These are phyloP conservation scores for Secale cereale DNA, from an alignment of 176 grass and related monocot genomes.

Conservation along the genomic window DNA sequence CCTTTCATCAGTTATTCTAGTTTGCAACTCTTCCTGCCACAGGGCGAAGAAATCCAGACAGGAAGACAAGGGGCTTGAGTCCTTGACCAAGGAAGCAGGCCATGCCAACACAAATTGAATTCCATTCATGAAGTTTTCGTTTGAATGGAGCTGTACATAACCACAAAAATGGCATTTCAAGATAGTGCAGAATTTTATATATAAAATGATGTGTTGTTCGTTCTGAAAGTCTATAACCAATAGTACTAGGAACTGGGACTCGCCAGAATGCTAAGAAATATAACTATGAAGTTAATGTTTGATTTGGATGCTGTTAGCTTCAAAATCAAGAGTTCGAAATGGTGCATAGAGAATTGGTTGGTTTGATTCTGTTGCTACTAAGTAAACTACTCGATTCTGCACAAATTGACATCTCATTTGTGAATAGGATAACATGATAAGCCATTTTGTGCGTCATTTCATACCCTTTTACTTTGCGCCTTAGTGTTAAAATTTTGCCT, in stretches of 20 bases:
- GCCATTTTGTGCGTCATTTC: no score
- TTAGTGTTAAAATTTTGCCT: no score
- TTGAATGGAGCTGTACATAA: slow-evolving; percentile 30
- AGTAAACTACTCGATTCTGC: not conserved
- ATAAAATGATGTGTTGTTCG: not conserved
- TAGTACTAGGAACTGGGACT: no score
- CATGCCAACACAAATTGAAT: not conserved
- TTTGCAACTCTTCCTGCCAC: slow-evolving; percentile 2
- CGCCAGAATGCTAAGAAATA: not conserved
- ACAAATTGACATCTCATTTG: not conserved
- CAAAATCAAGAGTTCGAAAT: not conserved
- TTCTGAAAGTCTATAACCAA: no score
- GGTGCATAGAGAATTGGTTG: not conserved
- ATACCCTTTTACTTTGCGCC: no score
- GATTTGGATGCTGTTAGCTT: not conserved
- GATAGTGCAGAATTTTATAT: not conserved
- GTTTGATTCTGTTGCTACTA: not conserved
- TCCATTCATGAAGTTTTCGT: slow-evolving; percentile 15
- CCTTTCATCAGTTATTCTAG: not conserved
- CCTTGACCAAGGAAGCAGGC: not conserved
- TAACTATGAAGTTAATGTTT: not conserved
- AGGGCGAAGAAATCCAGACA: slow-evolving; percentile 11
- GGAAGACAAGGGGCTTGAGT: not conserved
- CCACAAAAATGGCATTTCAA: not conserved
- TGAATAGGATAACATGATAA: not conserved